These are phyloP conservation scores for Phytophthora melonis DNA, from an alignment of 352 stramenopile genomes.

Conservation along the genomic window DNA sequence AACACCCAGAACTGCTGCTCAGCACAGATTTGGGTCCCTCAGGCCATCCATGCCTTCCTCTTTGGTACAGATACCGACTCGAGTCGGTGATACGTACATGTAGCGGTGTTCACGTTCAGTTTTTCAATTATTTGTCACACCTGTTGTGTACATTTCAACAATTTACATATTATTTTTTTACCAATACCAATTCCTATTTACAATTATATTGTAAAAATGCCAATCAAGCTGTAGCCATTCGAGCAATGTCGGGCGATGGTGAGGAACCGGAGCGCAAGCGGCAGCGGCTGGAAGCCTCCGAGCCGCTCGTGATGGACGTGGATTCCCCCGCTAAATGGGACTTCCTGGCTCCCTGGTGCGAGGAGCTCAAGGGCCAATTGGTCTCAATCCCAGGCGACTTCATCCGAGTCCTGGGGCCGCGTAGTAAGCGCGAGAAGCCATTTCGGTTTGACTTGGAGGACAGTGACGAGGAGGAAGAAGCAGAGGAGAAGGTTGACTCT, in stretches of 20 bases:
- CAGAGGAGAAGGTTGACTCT: constrained; percentile 9
- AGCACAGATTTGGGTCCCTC: constrained; percentile 19
- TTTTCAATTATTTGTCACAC: too few species aligned
- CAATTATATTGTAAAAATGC: too few species aligned
- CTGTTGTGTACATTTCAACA: too few species aligned
- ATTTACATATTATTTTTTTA: too few species aligned
- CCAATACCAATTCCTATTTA: too few species aligned
- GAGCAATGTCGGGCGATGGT: background rate
- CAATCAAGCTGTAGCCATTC: too few species aligned
- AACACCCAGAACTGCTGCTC: constrained; percentile 11
- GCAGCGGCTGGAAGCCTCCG: constrained; percentile 5
- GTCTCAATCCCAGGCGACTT: background rate
- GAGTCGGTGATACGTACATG: background rate
- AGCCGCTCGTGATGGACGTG: constrained; percentile 9
- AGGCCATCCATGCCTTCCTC: constrained; percentile 20
- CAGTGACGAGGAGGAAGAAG: background rate
- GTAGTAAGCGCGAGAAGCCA: background rate
- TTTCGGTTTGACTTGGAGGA: background rate
- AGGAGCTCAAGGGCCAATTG: constrained; percentile 17
- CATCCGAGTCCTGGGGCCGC: constrained; percentile 13
- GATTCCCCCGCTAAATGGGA: constrained; percentile 22
- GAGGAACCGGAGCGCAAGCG: constrained; percentile 17
- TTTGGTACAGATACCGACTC: background rate
- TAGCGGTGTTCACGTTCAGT: too few species aligned
- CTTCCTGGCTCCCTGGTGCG: constrained; percentile 26